Percentiles rank a stretch among this genome's conserved stretches.
phyloP scores from a whole-genome alignment of 768 basidiomycete species.

The Paxillus involutus region DNA sequence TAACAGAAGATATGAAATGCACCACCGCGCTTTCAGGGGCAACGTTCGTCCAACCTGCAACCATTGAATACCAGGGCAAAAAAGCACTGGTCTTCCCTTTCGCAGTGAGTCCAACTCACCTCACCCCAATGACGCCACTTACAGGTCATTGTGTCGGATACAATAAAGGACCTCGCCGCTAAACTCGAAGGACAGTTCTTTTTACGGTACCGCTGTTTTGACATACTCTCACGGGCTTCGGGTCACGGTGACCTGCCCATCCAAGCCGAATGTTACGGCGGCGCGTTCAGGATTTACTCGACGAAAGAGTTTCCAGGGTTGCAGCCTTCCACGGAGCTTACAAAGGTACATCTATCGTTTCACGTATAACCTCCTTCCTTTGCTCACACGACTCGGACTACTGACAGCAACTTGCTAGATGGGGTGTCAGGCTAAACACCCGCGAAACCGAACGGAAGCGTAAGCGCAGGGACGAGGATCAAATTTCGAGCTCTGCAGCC shows the following conservation, averaged over 20 bases:
- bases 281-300: slow-evolving; percentile 66
- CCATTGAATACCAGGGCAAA: slow-evolving; percentile 53
- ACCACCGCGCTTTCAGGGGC: slow-evolving; percentile 61
- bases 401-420: slow-evolving; percentile 32
- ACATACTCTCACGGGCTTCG: slow-evolving; percentile 46
- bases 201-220: slow-evolving; percentile 71
- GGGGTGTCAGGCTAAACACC: slow-evolving; percentile 36
- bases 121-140: neutral
- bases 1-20: slow-evolving; percentile 43
- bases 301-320: slow-evolving; percentile 77
- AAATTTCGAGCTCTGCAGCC: slow-evolving; percentile 3
- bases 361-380: too few species aligned
- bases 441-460: slow-evolving; percentile 37
- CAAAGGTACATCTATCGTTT: slow-evolving; percentile 45
- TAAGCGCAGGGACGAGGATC: slow-evolving; percentile 27
- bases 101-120: slow-evolving; percentile 38
- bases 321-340: slow-evolving; percentile 65
- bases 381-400: slow-evolving; percentile 3
- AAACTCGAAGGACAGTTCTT: slow-evolving; percentile 65
- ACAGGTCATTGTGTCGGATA: neutral
- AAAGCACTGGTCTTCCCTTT: slow-evolving; percentile 63
- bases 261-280: slow-evolving; percentile 67
- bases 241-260: slow-evolving; percentile 37
- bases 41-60: slow-evolving; percentile 56
- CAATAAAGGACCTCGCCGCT: slow-evolving; percentile 63